Evolutionary conservation across 2,329 filamentous ascomycete genomes (phyloP).

Genomic region (Curvularia sp.): DNA sequence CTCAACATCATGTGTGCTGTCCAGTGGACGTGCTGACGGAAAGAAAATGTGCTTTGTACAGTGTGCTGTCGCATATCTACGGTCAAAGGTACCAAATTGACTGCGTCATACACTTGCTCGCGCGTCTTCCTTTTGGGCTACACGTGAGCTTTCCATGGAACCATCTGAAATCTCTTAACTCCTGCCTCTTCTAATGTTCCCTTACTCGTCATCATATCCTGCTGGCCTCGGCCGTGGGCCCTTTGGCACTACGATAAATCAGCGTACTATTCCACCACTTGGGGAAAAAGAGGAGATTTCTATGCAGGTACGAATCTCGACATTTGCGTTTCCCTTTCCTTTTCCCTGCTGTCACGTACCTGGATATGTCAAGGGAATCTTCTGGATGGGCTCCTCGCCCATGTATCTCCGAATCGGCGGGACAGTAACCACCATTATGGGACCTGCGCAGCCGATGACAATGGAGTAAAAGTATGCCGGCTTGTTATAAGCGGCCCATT

Average conservation of each 20-base stretch:
- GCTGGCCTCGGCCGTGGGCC: conserved; percentile 55
- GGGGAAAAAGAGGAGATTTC: not conserved
- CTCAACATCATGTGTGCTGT: not conserved
- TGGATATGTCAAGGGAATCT: conserved; percentile 88
- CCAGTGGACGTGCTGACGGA: conserved; percentile 10
- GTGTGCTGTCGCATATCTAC: conserved; percentile 17
- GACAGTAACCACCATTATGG: conserved; percentile 71
- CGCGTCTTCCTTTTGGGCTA: too few relatives aligned
- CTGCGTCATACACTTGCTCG: not conserved
- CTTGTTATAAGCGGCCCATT: conserved; percentile 86
- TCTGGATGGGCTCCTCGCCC: conserved; percentile 73
- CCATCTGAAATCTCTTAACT: not conserved
- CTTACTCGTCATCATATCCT: conserved; percentile 56
- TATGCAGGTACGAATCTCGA: not conserved
- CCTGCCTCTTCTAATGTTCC: not conserved
- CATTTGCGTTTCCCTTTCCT: not conserved
- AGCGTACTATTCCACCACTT: not conserved
- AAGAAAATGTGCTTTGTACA: conserved; percentile 41
- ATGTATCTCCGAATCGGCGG: conserved; percentile 75
- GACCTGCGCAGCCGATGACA: conserved; percentile 75
- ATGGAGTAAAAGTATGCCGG: conserved; percentile 92
- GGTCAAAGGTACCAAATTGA: not conserved
- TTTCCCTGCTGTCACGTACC: conserved; percentile 66
- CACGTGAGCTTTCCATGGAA: not conserved
- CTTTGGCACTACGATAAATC: conserved; percentile 52